These are phyloP conservation scores for Yarrowia yakushimensis DNA, from an alignment of 805 yeast genomes.

Conservation along the genomic window DNA sequence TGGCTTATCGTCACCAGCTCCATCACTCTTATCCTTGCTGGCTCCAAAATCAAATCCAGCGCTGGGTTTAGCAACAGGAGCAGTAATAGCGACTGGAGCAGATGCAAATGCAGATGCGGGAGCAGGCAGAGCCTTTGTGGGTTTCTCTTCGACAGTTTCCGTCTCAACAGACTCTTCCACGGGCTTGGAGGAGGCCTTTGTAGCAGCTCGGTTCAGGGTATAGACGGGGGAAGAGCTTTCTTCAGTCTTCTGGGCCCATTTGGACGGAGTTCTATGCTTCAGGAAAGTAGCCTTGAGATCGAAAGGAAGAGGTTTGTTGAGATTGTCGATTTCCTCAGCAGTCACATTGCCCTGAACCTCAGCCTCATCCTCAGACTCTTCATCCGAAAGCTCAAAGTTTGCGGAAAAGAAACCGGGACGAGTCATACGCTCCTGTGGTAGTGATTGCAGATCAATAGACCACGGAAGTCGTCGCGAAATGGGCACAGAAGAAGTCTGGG, in stretches of 20 bases:
- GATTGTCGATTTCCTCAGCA: not conserved
- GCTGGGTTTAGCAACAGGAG: not conserved
- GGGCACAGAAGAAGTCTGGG: not conserved
- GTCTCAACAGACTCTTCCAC: not conserved
- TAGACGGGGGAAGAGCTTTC: not conserved
- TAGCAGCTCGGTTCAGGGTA: not conserved
- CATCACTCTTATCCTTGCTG: not conserved
- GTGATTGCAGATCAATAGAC: slow-evolving; percentile 5
- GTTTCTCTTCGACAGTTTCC: not conserved
- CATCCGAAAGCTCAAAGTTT: slow-evolving; percentile 9
- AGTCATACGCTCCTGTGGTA: not conserved
- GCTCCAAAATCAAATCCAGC: slow-evolving; percentile 10
- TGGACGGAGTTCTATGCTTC: slow-evolving; percentile 1
- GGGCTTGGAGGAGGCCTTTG: not conserved
- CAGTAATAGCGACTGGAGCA: not conserved
- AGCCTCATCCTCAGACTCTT: not conserved
- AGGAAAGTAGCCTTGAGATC: slow-evolving; percentile 12
- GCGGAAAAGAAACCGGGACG: slow-evolving; percentile 5
- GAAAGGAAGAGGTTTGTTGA: not conserved
- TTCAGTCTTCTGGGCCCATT: not conserved
- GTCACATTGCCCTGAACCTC: not conserved
- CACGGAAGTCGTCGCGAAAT: not conserved
- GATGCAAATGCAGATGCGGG: not conserved
- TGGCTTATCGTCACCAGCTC: not conserved
- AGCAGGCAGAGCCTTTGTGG: not conserved